Evolutionary conservation across 176 grass and related monocot species (phyloP).

Genomic region (Eragrostis nindensis): DNA sequence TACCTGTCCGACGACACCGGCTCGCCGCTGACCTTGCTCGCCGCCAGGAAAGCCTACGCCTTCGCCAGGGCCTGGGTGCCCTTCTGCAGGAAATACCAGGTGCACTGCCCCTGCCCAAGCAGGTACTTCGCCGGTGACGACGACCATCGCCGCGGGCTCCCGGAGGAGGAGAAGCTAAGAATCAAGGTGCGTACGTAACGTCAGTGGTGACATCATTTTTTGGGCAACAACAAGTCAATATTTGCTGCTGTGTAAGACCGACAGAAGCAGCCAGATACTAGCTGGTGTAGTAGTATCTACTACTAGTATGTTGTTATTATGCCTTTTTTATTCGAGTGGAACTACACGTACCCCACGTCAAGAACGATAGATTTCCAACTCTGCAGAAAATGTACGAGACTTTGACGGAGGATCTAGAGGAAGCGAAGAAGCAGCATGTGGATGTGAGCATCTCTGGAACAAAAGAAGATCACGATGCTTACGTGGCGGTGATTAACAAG

Average conservation of each 20-base stretch:
- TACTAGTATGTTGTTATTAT: too few species aligned
- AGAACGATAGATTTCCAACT: too few species aligned
- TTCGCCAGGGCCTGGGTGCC: slow-evolving; percentile 73
- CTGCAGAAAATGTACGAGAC: background rate
- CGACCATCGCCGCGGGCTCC: background rate
- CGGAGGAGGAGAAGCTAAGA: slow-evolving; percentile 24
- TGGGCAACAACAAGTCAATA: background rate
- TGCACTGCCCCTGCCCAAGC: slow-evolving; percentile 49
- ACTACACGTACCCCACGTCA: too few species aligned
- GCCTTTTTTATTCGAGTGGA: too few species aligned
- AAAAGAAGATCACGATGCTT: too few species aligned
- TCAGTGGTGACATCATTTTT: background rate
- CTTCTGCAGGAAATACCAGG: slow-evolving; percentile 56
- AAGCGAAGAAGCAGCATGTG: background rate
- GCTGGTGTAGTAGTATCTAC: too few species aligned
- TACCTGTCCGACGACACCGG: slow-evolving; percentile 86
- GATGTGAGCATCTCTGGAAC: too few species aligned
- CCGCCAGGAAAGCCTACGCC: slow-evolving; percentile 46
- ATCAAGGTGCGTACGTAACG: slow-evolving; percentile 53
- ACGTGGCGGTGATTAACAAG: too few species aligned
- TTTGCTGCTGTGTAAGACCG: too few species aligned
- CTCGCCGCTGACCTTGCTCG: slow-evolving; percentile 56
- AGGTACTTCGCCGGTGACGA: slow-evolving; percentile 34
- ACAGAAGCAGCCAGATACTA: too few species aligned
- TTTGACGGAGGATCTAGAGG: background rate